phyloP scores from a whole-genome alignment of 371 early-diverging fungal species.

The Entomophthora muscae region DNA sequence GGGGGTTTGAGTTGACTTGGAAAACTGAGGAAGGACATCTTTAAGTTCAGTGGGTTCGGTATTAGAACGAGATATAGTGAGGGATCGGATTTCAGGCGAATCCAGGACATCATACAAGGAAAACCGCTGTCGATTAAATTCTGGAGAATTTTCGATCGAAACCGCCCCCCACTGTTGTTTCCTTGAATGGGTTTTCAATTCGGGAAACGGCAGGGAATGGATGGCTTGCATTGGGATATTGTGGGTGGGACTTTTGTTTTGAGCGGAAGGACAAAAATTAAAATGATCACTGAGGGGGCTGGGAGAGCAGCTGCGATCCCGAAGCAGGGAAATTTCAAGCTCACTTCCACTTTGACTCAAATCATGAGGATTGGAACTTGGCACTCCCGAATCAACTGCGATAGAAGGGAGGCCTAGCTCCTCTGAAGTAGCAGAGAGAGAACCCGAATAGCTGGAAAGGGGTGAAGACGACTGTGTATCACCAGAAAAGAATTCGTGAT shows the following conservation, averaged over 20 bases:
- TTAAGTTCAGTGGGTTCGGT: background rate
- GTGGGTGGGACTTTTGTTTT: background rate
- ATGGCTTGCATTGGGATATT: background rate
- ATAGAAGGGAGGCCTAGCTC: background rate
- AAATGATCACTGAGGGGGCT: background rate
- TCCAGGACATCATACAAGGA: conserved; percentile 6
- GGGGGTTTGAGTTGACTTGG: background rate
- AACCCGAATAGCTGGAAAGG: background rate
- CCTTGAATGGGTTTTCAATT: background rate
- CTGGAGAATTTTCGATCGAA: background rate
- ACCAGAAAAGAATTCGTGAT: conserved; percentile 64
- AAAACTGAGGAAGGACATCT: background rate
- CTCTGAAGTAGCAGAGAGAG: background rate
- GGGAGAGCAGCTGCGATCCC: background rate
- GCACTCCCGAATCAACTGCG: background rate
- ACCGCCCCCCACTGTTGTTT: background rate
- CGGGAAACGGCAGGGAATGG: background rate
- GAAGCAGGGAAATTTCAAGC: background rate
- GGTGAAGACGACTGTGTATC: background rate
- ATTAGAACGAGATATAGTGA: background rate
- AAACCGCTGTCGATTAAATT: background rate
- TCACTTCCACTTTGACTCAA: background rate
- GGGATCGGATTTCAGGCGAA: background rate
- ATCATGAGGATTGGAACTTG: background rate
- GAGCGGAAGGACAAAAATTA: background rate